phyloP scores from a whole-genome alignment of 805 yeast genomes.

The Barnettozyma sucrosica region DNA sequence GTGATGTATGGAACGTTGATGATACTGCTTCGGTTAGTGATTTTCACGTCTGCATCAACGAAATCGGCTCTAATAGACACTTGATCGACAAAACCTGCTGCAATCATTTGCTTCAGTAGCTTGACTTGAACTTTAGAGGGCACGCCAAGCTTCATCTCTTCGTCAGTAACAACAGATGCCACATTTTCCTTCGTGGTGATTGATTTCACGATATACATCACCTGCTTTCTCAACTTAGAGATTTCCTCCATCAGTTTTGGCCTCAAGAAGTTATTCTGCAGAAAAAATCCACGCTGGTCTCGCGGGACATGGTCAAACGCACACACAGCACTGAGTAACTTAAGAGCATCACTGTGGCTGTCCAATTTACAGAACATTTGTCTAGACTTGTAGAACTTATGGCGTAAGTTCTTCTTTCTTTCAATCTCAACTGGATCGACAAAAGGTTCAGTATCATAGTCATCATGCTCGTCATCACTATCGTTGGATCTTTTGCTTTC shows the following conservation, averaged over 20 bases:
- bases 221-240: conserved; percentile 70
- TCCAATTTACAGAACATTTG: conserved; percentile 64
- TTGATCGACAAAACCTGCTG: conserved; percentile 91
- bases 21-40: conserved; percentile 53
- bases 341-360: conserved; percentile 66
- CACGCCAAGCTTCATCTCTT: conserved; percentile 49
- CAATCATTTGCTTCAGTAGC: conserved; percentile 83
- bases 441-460: conserved; percentile 26
- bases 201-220: conserved; percentile 65
- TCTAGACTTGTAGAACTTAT: conserved; percentile 53
- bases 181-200: conserved; percentile 56
- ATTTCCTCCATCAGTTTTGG: conserved; percentile 84
- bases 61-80: conserved; percentile 80
- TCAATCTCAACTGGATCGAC: conserved; percentile 33
- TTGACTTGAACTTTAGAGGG: conserved; percentile 67
- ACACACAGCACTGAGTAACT: conserved; percentile 74
- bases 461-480: conserved; percentile 27
- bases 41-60: conserved; percentile 52
- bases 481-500: conserved; percentile 10
- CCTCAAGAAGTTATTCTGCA: conserved; percentile 61
- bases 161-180: conserved; percentile 39
- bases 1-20: conserved; percentile 62
- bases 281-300: conserved; percentile 41
- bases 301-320: conserved; percentile 73
- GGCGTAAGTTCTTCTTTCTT: conserved; percentile 36